Percentiles rank a stretch among this genome's conserved stretches.
Conservation (phyloP, 1,139 yeast genomes). For the Suhomyces maxii region DNA sequence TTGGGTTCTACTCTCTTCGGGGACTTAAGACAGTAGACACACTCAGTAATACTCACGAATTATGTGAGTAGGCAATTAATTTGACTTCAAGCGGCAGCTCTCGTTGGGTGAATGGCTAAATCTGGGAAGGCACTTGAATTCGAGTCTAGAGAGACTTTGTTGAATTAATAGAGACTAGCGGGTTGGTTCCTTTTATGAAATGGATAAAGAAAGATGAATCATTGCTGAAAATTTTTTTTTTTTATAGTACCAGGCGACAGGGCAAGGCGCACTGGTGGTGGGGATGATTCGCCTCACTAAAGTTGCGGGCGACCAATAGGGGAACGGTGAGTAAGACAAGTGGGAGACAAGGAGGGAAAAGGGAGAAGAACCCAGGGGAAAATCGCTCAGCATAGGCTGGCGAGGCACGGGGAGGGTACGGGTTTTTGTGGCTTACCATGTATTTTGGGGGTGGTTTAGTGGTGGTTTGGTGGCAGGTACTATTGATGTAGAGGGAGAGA, state of each 20-base stretch:
- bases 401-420: no score
- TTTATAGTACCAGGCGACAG: neutral
- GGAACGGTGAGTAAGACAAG: neutral
- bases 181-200: neutral
- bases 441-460: no score
- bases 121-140: conserved; percentile 11
- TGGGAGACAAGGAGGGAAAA: neutral
- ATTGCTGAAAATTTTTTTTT: conserved; percentile 2
- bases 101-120: conserved; percentile 26
- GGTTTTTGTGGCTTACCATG: no score
- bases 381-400: neutral
- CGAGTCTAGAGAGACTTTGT: conserved; percentile 6
- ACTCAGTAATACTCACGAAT: conserved; percentile 28
- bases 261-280: no score
- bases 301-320: neutral
- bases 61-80: conserved; percentile 28
- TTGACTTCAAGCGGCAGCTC: conserved; percentile 54
- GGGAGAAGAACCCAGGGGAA: neutral
- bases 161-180: neutral
- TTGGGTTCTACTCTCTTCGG: conserved; percentile 12
- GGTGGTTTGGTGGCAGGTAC: no score
- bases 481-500: no score
- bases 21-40: conserved; percentile 16
- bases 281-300: no score
- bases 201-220: neutral